Evolutionary conservation across 331 rosid genomes (phyloP).

Genomic region (Pyracantha coccinea): DNA sequence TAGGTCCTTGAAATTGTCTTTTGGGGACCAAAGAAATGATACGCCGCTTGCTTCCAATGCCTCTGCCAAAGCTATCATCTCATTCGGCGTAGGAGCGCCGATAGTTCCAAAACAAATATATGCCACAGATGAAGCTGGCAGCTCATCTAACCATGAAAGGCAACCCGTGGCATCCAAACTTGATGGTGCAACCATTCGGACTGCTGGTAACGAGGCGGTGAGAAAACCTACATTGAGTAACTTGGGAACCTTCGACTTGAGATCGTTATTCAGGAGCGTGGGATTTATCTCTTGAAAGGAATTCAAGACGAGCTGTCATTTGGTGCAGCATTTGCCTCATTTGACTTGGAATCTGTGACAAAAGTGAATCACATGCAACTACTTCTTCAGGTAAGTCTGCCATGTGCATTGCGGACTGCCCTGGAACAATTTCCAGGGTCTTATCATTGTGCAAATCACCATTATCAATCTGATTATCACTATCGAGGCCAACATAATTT

Average conservation of each 20-base stretch:
- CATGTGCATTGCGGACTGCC: constrained; percentile 21
- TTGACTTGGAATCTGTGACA: constrained; percentile 16
- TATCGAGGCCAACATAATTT: neutral
- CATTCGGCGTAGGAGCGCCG: constrained; percentile 23
- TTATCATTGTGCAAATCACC: neutral
- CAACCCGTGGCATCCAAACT: constrained; percentile 35
- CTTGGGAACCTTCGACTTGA: constrained; percentile 23
- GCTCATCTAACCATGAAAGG: constrained; percentile 35
- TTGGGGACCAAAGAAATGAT: constrained; percentile 46
- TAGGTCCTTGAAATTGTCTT: constrained; percentile 4
- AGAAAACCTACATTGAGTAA: constrained; percentile 34
- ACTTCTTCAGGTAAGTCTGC: constrained; percentile 25
- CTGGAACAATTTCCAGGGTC: constrained; percentile 30
- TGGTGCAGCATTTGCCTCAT: constrained; percentile 16
- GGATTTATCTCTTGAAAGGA: constrained; percentile 27
- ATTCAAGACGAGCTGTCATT: constrained; percentile 28
- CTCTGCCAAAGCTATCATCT: constrained; percentile 33
- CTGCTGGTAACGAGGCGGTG: constrained; percentile 4
- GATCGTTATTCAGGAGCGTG: constrained; percentile 14
- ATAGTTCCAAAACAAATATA: constrained; percentile 43
- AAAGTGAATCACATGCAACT: neutral
- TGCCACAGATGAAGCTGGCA: constrained; percentile 10
- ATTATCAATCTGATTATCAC: neutral
- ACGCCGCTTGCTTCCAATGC: constrained; percentile 31
- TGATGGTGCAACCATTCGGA: constrained; percentile 7